Evolutionary conservation across 352 stramenopile species (phyloP).

Genomic region (Phytophthora syringae): DNA sequence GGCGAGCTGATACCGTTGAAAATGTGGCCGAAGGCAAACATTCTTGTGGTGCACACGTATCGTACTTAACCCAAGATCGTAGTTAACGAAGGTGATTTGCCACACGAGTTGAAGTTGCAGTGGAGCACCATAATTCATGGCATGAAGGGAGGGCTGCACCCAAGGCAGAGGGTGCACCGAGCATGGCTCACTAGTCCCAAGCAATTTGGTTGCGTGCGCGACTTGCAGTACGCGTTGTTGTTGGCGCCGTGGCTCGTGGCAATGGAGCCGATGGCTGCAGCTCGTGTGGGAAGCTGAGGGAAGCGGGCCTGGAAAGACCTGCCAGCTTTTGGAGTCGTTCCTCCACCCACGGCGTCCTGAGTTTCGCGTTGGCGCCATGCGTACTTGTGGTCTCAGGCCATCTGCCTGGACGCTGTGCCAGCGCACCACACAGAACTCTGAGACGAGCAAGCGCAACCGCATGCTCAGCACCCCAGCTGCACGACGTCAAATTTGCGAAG

Average conservation of each 20-base stretch:
- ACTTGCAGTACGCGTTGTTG: background rate
- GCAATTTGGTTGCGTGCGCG: background rate
- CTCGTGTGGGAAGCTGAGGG: background rate
- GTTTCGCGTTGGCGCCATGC: background rate
- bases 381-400: constrained; percentile 3
- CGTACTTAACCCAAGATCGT: background rate
- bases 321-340: background rate
- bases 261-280: background rate
- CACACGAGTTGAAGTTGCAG: background rate
- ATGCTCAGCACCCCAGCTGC: background rate
- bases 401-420: constrained; percentile 1
- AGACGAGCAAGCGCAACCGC: background rate
- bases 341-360: background rate
- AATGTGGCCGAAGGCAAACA: constrained; percentile 14
- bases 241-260: background rate
- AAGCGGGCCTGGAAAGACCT: too few species aligned
- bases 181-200: background rate
- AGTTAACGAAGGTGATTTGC: background rate
- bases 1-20: background rate
- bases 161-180: background rate
- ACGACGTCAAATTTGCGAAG: constrained; percentile 12
- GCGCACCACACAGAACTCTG: constrained; percentile 7
- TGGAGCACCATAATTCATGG: background rate
- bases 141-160: too few species aligned
- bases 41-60: constrained; percentile 18